These are phyloP conservation scores for Alnus glutinosa DNA, from an alignment of 306 rosid species.

Conservation along the genomic window DNA sequence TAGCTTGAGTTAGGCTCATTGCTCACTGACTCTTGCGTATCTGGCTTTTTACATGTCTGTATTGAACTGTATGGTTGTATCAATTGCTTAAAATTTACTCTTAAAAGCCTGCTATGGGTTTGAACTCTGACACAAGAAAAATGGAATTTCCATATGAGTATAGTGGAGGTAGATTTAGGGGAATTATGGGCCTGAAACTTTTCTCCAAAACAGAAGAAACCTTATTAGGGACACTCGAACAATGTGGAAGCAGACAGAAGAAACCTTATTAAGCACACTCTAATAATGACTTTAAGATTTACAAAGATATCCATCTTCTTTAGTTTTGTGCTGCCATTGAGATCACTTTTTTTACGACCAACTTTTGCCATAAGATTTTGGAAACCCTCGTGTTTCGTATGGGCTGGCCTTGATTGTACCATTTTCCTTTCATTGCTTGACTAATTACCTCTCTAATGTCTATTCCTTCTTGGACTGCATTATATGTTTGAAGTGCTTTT, in stretches of 20 bases:
- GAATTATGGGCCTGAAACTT: not conserved
- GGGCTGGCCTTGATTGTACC: not conserved
- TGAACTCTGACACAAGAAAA: not conserved
- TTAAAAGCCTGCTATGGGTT: not conserved
- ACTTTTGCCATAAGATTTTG: not conserved
- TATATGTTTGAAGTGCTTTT: not conserved
- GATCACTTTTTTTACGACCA: not conserved
- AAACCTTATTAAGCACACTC: not conserved
- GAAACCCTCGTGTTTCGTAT: not conserved
- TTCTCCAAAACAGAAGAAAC: not conserved
- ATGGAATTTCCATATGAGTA: not conserved
- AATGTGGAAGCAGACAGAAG: not conserved
- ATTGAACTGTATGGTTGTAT: not conserved
- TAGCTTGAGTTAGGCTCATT: not conserved
- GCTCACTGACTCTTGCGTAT: slow-evolving; percentile 2
- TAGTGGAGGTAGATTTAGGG: slow-evolving; percentile 2
- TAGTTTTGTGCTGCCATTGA: not conserved
- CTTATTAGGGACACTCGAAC: not conserved
- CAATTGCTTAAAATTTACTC: not conserved
- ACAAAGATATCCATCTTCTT: not conserved
- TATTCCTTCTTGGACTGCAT: not conserved
- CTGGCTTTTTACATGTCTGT: not conserved
- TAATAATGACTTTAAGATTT: not conserved
- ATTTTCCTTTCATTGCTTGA: not conserved
- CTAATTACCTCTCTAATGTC: not conserved